A percentile compares a stretch with the other conserved stretches of the same genome.
These are phyloP conservation scores for Pholiota microspora DNA, from an alignment of 768 basidiomycete genomes.

Conservation along the genomic window DNA sequence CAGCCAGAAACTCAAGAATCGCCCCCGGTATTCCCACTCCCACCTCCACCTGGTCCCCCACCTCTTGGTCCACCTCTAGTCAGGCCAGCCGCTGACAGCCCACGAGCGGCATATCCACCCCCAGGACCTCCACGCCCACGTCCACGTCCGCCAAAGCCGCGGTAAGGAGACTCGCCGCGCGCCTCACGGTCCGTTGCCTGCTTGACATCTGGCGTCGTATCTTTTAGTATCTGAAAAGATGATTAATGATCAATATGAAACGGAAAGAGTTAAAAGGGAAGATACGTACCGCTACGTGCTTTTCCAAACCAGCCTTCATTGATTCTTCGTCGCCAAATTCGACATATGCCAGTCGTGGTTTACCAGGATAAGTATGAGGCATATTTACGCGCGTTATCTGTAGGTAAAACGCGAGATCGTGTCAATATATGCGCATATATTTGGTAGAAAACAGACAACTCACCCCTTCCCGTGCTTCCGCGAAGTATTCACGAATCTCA, in stretches of 20 bases:
- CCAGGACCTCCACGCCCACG: constrained; percentile 57
- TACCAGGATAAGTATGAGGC: constrained; percentile 46
- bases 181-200: constrained; percentile 63
- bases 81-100: constrained; percentile 70
- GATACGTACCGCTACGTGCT: constrained; percentile 63
- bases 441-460: constrained; percentile 24
- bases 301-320: constrained; percentile 77
- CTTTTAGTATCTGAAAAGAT: constrained; percentile 61
- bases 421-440: constrained; percentile 1
- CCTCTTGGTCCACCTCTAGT: constrained; percentile 32
- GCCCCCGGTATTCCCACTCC: background rate
- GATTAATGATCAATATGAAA: constrained; percentile 8
- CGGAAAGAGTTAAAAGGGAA: constrained; percentile 1
- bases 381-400: constrained; percentile 71
- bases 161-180: constrained; percentile 33
- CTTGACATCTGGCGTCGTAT: constrained; percentile 62
- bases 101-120: constrained; percentile 60
- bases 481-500: constrained; percentile 77
- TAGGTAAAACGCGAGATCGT: background rate
- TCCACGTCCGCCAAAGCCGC: constrained; percentile 33
- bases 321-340: constrained; percentile 88
- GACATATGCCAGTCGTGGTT: constrained; percentile 73
- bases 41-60: constrained; percentile 6
- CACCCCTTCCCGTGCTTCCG: constrained; percentile 66
- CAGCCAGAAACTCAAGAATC: background rate